Conservation (phyloP, 495 filamentous ascomycete species). For the Aspergillus olivimuriae region DNA sequence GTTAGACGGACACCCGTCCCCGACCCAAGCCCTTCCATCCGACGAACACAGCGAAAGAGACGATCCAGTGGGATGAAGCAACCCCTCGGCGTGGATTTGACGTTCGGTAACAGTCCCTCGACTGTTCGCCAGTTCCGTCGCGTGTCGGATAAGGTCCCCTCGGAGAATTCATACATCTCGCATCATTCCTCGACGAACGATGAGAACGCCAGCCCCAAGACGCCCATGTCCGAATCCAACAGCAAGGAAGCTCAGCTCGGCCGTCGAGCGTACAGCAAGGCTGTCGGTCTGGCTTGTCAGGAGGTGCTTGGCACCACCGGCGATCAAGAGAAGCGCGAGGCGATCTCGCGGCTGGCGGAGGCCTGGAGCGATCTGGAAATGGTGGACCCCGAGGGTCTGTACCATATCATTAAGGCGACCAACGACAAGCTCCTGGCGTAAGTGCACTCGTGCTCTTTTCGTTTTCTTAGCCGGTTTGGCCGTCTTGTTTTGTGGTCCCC, state of each 20-base stretch:
- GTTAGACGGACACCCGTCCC: conserved; percentile 49
- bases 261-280: conserved; percentile 69
- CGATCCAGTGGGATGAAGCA: conserved; percentile 58
- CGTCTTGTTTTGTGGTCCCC: too few species aligned
- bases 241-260: conserved; percentile 80
- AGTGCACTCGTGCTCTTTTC: conserved; percentile 8
- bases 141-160: conserved; percentile 62
- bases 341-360: conserved; percentile 69
- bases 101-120: conserved; percentile 83
- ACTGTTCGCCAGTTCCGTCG: conserved; percentile 87
- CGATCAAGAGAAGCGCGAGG: conserved; percentile 68
- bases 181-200: conserved; percentile 30
- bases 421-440: conserved; percentile 53
- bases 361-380: conserved; percentile 80
- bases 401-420: conserved; percentile 68
- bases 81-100: conserved; percentile 76
- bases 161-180: conserved; percentile 24
- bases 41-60: conserved; percentile 39
- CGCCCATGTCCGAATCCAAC: conserved; percentile 21
- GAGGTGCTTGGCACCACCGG: conserved; percentile 77
- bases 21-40: conserved; percentile 36
- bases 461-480: too few species aligned
- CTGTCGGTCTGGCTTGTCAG: conserved; percentile 72
- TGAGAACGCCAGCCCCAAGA: conserved; percentile 41
- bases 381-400: conserved; percentile 85